phyloP scores from a whole-genome alignment of 495 filamentous ascomycete genomes.

The Penicillium bovifimosum region DNA sequence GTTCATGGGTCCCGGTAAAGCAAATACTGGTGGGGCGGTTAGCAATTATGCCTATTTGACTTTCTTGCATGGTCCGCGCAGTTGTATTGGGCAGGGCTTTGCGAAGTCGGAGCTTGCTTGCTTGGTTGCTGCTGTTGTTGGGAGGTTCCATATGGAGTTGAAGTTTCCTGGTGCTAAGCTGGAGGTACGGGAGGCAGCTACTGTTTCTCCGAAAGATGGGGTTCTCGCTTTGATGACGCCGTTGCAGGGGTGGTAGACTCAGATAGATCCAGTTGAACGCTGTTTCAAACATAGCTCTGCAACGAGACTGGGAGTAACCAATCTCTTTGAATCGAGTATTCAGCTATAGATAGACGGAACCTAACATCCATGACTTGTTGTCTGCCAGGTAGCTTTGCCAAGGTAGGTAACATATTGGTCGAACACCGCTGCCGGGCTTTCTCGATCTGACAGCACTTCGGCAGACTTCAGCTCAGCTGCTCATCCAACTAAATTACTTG shows the following conservation, averaged over 20 bases:
- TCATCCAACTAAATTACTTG: too few relatives aligned
- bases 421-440: too few relatives aligned
- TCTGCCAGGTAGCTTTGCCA: too few relatives aligned
- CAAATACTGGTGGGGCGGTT: constrained; percentile 48
- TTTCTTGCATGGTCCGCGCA: constrained; percentile 75
- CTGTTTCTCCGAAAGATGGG: constrained; percentile 58
- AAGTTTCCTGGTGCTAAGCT: constrained; percentile 54
- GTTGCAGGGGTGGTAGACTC: constrained; percentile 59
- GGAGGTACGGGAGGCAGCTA: constrained; percentile 54
- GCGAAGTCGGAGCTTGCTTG: constrained; percentile 79
- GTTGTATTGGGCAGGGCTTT: constrained; percentile 79
- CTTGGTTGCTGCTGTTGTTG: constrained; percentile 69
- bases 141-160: constrained; percentile 61
- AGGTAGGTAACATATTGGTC: too few relatives aligned
- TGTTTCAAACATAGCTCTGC: too few relatives aligned
- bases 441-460: too few relatives aligned
- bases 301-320: too few relatives aligned
- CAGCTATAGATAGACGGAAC: too few relatives aligned
- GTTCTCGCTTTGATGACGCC: constrained; percentile 55
- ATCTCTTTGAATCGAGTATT: too few relatives aligned
- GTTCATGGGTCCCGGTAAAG: constrained; percentile 55
- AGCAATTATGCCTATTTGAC: constrained; percentile 73
- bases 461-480: too few relatives aligned
- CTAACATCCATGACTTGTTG: too few relatives aligned
- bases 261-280: too few relatives aligned